These are phyloP conservation scores for Turritis glabra DNA, from an alignment of 345 rosid species.

Conservation along the genomic window DNA sequence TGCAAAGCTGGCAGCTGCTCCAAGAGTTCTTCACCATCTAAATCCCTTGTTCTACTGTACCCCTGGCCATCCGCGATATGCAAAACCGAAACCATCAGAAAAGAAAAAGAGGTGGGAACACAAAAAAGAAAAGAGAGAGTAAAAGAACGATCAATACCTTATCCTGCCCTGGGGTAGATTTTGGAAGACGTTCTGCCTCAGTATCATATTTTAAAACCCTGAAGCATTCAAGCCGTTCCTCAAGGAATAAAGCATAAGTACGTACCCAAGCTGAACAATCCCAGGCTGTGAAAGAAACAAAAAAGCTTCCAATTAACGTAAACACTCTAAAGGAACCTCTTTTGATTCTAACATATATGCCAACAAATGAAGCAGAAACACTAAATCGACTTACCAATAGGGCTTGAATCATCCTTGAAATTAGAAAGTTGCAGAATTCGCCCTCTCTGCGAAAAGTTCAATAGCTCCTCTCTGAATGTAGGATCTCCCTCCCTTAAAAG, in stretches of 20 bases:
- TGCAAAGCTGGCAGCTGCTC: slow-evolving; percentile 93
- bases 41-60: slow-evolving; percentile 85
- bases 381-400: slow-evolving; percentile 53
- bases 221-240: slow-evolving; percentile 95
- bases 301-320: neutral
- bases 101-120: neutral
- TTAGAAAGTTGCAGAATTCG: slow-evolving; percentile 87
- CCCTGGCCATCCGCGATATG: slow-evolving; percentile 53
- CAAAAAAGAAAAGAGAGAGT: neutral
- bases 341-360: neutral
- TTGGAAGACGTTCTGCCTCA: slow-evolving; percentile 91
- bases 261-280: slow-evolving; percentile 99
- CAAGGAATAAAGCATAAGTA: slow-evolving; percentile 89
- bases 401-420: slow-evolving; percentile 98
- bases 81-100: slow-evolving; percentile 24
- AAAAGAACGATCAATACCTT: slow-evolving; percentile 51
- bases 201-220: slow-evolving; percentile 87
- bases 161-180: slow-evolving; percentile 77
- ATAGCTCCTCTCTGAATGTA: slow-evolving; percentile 83
- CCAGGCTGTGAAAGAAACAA: slow-evolving; percentile 62
- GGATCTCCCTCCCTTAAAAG: slow-evolving; percentile 93
- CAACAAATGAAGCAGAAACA: slow-evolving; percentile 6
- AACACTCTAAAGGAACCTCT: neutral
- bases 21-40: slow-evolving; percentile 79
- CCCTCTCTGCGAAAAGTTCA: slow-evolving; percentile 80